Evolutionary conservation across 192 early-diverging fungal species (phyloP).

Genomic region (Kappamyces sp.): DNA sequence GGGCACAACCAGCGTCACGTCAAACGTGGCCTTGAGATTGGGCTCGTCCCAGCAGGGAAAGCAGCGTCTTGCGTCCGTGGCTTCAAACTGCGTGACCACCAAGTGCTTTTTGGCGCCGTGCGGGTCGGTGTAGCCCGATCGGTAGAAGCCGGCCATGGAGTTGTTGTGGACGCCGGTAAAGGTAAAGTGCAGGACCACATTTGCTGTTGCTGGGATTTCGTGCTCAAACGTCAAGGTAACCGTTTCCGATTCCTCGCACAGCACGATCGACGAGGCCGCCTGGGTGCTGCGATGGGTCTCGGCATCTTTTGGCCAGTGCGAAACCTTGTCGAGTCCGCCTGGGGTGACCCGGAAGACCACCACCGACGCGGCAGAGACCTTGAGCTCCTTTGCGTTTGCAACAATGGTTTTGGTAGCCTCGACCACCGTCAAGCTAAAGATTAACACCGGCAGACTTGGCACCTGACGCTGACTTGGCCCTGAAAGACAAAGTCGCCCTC

Average conservation of each 20-base stretch:
- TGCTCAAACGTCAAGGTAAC: constrained; percentile 44
- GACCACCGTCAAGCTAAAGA: constrained; percentile 32
- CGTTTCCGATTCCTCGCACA: constrained; percentile 34
- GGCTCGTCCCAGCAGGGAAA: constrained; percentile 56
- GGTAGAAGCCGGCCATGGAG: constrained; percentile 95
- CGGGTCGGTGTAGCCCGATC: constrained; percentile 64
- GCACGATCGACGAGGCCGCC: constrained; percentile 36
- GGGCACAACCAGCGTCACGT: constrained; percentile 69
- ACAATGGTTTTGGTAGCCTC: constrained; percentile 34
- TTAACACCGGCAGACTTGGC: background rate
- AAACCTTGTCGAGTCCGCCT: background rate
- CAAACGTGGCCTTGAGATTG: constrained; percentile 79
- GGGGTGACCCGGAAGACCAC: constrained; percentile 14
- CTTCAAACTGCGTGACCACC: constrained; percentile 94
- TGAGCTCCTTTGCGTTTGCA: constrained; percentile 42
- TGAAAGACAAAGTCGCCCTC: constrained; percentile 6
- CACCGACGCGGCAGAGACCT: constrained; percentile 25
- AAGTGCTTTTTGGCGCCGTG: constrained; percentile 52
- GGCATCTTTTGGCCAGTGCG: constrained; percentile 8
- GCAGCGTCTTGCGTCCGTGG: constrained; percentile 82
- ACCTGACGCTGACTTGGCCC: background rate
- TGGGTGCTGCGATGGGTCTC: constrained; percentile 22
- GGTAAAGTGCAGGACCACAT: constrained; percentile 32
- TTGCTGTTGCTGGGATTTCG: constrained; percentile 37
- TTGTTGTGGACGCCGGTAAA: constrained; percentile 61